These are phyloP conservation scores for Platanthera zijinensis DNA, from an alignment of 106 monocot genomes.

Conservation along the genomic window DNA sequence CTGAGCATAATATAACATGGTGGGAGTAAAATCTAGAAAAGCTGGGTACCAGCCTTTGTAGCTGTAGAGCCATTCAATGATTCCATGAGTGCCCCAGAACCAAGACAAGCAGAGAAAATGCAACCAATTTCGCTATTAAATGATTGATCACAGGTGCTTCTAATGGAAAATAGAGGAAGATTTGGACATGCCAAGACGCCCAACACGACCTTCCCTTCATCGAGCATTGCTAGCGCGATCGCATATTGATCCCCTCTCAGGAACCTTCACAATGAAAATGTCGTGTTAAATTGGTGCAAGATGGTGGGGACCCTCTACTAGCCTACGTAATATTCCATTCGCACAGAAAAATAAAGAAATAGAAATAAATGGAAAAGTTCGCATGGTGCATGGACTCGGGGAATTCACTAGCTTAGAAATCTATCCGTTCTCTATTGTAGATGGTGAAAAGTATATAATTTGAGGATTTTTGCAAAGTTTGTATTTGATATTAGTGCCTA, in stretches of 20 bases:
- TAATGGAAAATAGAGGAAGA: slow-evolving; percentile 59
- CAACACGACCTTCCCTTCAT: slow-evolving; percentile 76
- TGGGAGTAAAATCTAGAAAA: background rate
- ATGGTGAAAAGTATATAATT: background rate
- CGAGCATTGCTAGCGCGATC: slow-evolving; percentile 81
- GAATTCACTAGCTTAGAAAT: background rate
- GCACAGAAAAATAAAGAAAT: background rate
- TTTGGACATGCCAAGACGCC: slow-evolving; percentile 96
- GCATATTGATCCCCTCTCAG: slow-evolving; percentile 98
- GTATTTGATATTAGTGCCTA: too few relatives aligned
- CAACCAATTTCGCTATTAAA: slow-evolving; percentile 46
- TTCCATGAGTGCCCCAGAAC: slow-evolving; percentile 65
- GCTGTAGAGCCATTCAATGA: slow-evolving; percentile 50
- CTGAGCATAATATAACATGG: background rate
- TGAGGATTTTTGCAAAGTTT: too few relatives aligned
- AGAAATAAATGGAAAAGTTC: background rate
- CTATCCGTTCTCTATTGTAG: background rate
- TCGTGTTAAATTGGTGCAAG: background rate
- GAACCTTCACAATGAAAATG: slow-evolving; percentile 34
- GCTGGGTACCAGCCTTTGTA: slow-evolving; percentile 34
- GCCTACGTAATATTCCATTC: background rate
- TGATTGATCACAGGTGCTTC: slow-evolving; percentile 8
- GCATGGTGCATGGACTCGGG: background rate
- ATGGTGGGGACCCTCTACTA: background rate
- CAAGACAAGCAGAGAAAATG: slow-evolving; percentile 85